Conservation (phyloP, 306 rosid species). For the Pachyrhizus erosus region DNA sequence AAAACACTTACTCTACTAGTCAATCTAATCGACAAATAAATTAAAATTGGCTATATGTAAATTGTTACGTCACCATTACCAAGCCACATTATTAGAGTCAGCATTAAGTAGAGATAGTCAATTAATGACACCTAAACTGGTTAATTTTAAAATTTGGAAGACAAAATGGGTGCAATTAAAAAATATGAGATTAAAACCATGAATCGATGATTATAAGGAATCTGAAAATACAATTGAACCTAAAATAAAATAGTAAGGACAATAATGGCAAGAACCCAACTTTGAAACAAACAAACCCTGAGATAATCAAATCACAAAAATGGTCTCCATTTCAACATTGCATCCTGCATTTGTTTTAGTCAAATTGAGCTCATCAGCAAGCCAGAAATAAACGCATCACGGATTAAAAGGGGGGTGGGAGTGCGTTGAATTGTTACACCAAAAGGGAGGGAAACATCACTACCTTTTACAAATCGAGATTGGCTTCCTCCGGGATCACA, state of each 20-base stretch:
- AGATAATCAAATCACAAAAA: background rate
- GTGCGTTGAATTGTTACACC: background rate
- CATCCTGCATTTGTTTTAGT: background rate
- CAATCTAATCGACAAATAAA: background rate
- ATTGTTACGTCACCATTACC: background rate
- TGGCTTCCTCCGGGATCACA: constrained; percentile 77
- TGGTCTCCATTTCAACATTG: background rate
- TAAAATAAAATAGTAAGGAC: background rate
- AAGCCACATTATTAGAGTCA: background rate
- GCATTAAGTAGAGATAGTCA: background rate
- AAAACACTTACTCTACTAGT: too few species aligned
- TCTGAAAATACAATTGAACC: background rate
- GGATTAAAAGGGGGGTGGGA: background rate
- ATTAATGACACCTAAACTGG: background rate
- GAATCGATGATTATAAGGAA: background rate
- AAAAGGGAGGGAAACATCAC: background rate
- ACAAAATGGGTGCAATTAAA: background rate
- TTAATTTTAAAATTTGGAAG: background rate
- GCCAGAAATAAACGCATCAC: background rate
- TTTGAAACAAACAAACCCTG: background rate
- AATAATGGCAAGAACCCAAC: background rate
- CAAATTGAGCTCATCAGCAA: background rate
- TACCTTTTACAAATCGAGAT: constrained; percentile 50
- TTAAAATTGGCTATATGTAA: background rate
- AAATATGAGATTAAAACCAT: background rate